phyloP scores from a whole-genome alignment of 257 asterid genomes.

The Plectranthus barbatus region DNA sequence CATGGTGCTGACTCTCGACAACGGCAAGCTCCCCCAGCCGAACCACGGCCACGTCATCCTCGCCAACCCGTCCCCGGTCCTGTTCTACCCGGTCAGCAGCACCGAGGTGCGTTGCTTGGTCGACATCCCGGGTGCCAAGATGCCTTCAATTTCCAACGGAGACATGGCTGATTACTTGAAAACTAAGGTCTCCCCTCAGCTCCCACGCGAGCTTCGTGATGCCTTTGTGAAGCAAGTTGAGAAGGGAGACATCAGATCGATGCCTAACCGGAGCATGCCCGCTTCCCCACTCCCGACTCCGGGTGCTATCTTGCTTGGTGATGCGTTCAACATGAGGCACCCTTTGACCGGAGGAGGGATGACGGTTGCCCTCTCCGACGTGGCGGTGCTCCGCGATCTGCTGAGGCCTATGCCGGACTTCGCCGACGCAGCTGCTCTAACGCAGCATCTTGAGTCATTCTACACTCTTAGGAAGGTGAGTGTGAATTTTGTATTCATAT shows the following conservation, averaged over 20 bases:
- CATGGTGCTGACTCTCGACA: slow-evolving; percentile 38
- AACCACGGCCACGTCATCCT: slow-evolving; percentile 42
- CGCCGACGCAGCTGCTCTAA: slow-evolving; percentile 27
- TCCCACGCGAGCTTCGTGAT: slow-evolving; percentile 32
- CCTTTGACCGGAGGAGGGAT: slow-evolving; percentile 52
- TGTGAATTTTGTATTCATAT: no score
- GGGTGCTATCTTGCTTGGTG: slow-evolving; percentile 46
- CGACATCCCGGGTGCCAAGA: slow-evolving; percentile 35
- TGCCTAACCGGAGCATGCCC: slow-evolving; percentile 51
- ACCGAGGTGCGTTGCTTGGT: slow-evolving; percentile 41
- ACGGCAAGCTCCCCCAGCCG: slow-evolving; percentile 39
- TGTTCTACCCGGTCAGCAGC: slow-evolving; percentile 45
- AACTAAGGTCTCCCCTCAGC: slow-evolving; percentile 43
- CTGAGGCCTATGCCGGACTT: slow-evolving; percentile 30
- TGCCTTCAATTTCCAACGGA: slow-evolving; percentile 40
- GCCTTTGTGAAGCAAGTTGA: slow-evolving; percentile 30
- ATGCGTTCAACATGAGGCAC: slow-evolving; percentile 55
- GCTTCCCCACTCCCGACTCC: slow-evolving; percentile 48
- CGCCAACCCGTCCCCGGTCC: slow-evolving; percentile 41
- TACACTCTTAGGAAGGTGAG: slow-evolving; percentile 41
- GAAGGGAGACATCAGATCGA: slow-evolving; percentile 40
- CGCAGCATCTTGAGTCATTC: slow-evolving; percentile 31
- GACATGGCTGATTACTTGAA: slow-evolving; percentile 39
- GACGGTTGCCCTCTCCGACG: slow-evolving; percentile 49
- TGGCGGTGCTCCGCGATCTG: slow-evolving; percentile 40